Conservation (phyloP, 257 asterid genomes). For the Solanum sejunctum region DNA sequence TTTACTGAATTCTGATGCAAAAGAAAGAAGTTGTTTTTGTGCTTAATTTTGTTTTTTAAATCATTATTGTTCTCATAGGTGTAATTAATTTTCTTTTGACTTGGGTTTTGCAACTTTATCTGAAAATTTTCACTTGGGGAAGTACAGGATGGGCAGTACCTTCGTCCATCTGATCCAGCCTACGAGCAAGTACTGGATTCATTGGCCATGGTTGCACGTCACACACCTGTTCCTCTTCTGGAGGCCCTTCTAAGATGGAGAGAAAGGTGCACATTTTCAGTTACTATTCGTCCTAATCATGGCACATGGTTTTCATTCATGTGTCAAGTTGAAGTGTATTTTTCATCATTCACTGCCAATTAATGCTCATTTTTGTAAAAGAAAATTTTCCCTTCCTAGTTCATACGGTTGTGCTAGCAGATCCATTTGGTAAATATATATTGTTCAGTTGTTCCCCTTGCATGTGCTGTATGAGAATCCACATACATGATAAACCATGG, state of each 20-base stretch:
- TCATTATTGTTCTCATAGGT: not conserved
- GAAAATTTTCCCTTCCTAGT: not conserved
- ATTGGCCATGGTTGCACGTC: conserved; percentile 98
- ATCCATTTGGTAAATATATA: not conserved
- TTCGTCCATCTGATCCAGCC: conserved; percentile 98
- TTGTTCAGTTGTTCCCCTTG: not conserved
- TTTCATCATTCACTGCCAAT: not conserved
- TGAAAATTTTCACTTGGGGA: not conserved
- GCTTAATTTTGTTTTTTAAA: not conserved
- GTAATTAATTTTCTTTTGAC: not conserved
- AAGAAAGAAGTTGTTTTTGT: not conserved
- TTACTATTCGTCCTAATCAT: not conserved
- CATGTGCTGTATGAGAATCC: not conserved
- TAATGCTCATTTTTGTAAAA: not conserved
- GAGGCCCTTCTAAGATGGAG: conserved; percentile 98
- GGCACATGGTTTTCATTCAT: not conserved
- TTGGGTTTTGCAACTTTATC: not conserved
- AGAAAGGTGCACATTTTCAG: conserved; percentile 50
- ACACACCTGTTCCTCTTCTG: conserved; percentile 91
- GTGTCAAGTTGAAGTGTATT: not conserved
- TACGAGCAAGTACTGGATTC: conserved; percentile 99
- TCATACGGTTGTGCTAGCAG: not conserved
- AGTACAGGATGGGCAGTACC: conserved; percentile 96
- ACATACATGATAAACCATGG: not conserved
- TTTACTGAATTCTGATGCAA: not conserved